Base-by-base conservation (phyloP, 208 protist species). In the Trichomonas gallinae region DNA sequence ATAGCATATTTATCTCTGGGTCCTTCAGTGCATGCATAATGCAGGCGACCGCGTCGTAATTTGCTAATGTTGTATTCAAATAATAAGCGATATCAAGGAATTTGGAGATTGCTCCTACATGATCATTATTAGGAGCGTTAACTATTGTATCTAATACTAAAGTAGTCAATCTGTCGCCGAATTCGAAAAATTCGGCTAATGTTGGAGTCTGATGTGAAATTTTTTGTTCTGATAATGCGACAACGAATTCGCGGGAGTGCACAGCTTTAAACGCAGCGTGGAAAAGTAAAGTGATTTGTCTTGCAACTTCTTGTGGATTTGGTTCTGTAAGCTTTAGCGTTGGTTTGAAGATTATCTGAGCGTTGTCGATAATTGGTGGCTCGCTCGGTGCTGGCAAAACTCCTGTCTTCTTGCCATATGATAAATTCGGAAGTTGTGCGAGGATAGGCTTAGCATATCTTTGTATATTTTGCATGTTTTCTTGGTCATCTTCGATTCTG, bases 161-260 rank as follows among this genome's bases (percentile, higher is more conserved):
- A 38, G 38, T 0, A 36, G 44, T 93, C 26, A 93, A 51, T 17
- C 34, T 48, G n/a, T 51, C n/a, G 2, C 87, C 87, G 15, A 93
- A 93, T 36, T 93, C 87, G n/a, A 93, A 51, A 15, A 93, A 93
- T 38, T 93, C 87, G 4, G 44, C 40, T 11, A 93, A 15, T 51
- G 87, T 93, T 93, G 87, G 87, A 13, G 87, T 93, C 46, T 93
- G 87, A 38, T 93, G 87, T 6, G 87, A 93, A 51, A 51, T 51
- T 38, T 40, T 40, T 51, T 93, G 40, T 9, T 42, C 34, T 17
- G 40, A 26, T 1, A 42, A 17, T 34, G 87, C 87, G 10, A 93
- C 34, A 51, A 93, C 26, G 44, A 93, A 93, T 38, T 93, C 87
- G 26, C 87, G 40, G 1, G 87, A 93, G 87, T 93, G 87, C 15